Evolutionary conservation across 371 early-diverging fungal species (phyloP).

Genomic region (Nematocida major): DNA sequence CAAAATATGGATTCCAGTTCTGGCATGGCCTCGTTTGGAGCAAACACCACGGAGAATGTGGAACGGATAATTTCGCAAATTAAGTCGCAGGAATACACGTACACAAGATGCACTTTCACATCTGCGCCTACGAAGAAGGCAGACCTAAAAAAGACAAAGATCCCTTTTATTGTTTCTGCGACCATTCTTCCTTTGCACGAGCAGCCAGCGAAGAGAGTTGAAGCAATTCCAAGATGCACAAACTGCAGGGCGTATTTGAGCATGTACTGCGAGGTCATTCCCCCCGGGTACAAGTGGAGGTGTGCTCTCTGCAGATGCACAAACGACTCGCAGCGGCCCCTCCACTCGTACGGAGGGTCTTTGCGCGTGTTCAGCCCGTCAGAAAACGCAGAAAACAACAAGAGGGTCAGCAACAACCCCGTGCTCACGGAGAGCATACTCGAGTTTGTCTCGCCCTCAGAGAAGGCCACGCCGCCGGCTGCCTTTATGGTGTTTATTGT

Average conservation of each 20-base stretch:
- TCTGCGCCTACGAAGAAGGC: conserved; percentile 50
- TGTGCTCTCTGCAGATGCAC: conserved; percentile 61
- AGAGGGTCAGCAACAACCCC: conserved; percentile 44
- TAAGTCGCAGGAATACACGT: conserved; percentile 43
- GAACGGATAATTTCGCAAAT: conserved; percentile 43
- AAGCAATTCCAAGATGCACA: conserved; percentile 54
- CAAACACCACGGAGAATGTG: not conserved
- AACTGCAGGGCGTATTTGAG: conserved; percentile 64
- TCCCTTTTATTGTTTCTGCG: conserved; percentile 58
- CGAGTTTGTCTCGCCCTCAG: conserved; percentile 59
- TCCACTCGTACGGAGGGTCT: conserved; percentile 43
- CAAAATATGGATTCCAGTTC: conserved; percentile 35
- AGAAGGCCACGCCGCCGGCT: conserved; percentile 32
- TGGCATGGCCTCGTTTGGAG: conserved; percentile 2
- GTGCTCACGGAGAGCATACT: conserved; percentile 44
- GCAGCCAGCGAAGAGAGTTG: conserved; percentile 11
- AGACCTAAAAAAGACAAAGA: conserved; percentile 46
- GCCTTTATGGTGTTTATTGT: conserved; percentile 49
- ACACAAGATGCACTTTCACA: conserved; percentile 42
- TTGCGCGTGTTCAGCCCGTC: conserved; percentile 29
- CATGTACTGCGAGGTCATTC: conserved; percentile 63
- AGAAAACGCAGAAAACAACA: conserved; percentile 51
- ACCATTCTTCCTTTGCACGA: conserved; percentile 39
- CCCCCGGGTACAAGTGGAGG: conserved; percentile 65
- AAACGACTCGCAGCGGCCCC: conserved; percentile 55